These are phyloP conservation scores for Pseudogymnoascus verrucosus DNA, from an alignment of 2,329 filamentous ascomycete genomes.

Conservation along the genomic window DNA sequence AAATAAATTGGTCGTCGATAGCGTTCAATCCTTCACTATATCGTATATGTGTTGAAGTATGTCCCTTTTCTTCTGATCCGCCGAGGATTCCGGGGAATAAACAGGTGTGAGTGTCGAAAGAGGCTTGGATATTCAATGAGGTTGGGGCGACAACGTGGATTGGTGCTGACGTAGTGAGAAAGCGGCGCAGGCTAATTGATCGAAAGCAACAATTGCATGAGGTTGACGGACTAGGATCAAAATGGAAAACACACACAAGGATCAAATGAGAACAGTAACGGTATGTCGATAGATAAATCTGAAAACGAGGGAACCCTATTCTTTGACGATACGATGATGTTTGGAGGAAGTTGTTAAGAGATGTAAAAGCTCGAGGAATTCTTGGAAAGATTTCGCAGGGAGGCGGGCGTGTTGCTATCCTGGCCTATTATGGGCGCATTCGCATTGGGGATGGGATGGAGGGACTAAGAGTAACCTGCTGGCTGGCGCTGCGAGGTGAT, in stretches of 20 bases:
- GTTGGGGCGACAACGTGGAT: slow-evolving; percentile 4
- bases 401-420: neutral
- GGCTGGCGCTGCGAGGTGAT: neutral
- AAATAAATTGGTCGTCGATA: neutral
- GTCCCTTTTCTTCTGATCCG: neutral
- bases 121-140: neutral
- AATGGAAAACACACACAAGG: neutral
- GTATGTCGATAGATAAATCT: neutral
- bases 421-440: neutral
- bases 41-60: neutral
- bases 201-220: neutral
- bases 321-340: neutral
- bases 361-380: neutral
- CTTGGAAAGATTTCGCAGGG: neutral
- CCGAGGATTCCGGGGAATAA: neutral
- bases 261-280: neutral
- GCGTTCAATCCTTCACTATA: neutral
- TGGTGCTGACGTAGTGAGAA: slow-evolving; percentile 6
- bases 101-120: neutral
- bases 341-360: neutral
- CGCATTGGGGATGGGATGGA: neutral
- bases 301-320: neutral
- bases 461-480: neutral
- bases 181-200: neutral
- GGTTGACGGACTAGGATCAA: neutral